Evolutionary conservation across 441 rosid species (phyloP).

Genomic region (Aleurites moluccanus): DNA sequence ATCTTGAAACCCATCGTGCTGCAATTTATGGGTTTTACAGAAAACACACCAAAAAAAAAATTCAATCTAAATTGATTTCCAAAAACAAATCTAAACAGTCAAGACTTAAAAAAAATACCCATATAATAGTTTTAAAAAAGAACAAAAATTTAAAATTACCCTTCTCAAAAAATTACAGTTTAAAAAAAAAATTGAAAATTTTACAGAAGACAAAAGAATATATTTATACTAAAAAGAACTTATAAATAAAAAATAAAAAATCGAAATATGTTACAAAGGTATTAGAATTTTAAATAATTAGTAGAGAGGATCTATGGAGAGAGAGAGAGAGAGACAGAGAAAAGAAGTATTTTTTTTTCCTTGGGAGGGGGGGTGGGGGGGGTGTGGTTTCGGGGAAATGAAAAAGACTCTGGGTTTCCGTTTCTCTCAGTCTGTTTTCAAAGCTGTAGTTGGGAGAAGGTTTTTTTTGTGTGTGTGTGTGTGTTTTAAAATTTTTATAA

Average conservation of each 20-base stretch:
- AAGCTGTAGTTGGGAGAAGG: not conserved
- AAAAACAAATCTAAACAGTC: slow-evolving; percentile 28
- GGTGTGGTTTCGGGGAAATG: not conserved
- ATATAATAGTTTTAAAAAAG: not conserved
- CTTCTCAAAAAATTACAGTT: not conserved
- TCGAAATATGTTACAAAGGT: slow-evolving; percentile 8
- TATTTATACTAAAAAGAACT: not conserved
- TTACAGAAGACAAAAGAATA: slow-evolving; percentile 1
- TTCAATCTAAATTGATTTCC: not conserved
- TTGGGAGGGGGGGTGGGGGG: too few relatives aligned
- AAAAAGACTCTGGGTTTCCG: slow-evolving; percentile 7
- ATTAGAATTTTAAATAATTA: not conserved
- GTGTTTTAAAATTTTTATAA: not conserved
- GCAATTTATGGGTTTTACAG: not conserved
- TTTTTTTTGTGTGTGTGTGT: too few relatives aligned
- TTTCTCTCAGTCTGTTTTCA: slow-evolving; percentile 9
- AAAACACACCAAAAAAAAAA: not conserved
- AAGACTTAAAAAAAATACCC: slow-evolving; percentile 9
- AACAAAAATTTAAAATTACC: not conserved
- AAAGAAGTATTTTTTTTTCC: not conserved
- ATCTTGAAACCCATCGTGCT: not conserved
- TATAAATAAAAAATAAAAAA: not conserved
- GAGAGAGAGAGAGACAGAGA: not conserved
- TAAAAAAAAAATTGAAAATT: not conserved
- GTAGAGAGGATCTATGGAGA: not conserved